Evolutionary conservation across 2,329 filamentous ascomycete genomes (phyloP).

Genomic region (Penicillium digitatum): DNA sequence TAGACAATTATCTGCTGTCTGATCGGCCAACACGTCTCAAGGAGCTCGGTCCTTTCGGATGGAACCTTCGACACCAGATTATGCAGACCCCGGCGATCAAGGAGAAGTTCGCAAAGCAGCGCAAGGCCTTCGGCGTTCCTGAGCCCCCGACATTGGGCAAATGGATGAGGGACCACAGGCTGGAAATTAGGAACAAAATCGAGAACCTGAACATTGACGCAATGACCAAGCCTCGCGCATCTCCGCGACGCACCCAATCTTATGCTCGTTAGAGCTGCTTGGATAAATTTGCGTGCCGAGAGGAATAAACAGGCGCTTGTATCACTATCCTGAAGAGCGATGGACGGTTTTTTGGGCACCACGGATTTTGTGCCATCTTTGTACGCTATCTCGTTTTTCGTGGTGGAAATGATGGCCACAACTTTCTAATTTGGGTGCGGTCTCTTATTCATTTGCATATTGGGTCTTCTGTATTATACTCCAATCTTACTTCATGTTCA

Average conservation of each 20-base stretch:
- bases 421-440: slow-evolving; percentile 5
- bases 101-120: slow-evolving; percentile 62
- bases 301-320: slow-evolving; percentile 2
- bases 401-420: slow-evolving; percentile 2
- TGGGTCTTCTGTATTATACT: slow-evolving; percentile 35
- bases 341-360: slow-evolving; percentile 12
- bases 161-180: slow-evolving; percentile 39
- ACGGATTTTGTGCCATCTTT: slow-evolving; percentile 8
- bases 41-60: slow-evolving; percentile 84
- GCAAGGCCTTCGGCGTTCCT: slow-evolving; percentile 62
- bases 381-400: neutral
- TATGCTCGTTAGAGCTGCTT: slow-evolving; percentile 14
- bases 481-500: slow-evolving; percentile 24
- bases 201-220: slow-evolving; percentile 34
- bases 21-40: slow-evolving; percentile 72
- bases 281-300: neutral
- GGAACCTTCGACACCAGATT: slow-evolving; percentile 82
- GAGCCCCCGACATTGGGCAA: slow-evolving; percentile 44
- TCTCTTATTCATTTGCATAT: slow-evolving; percentile 24
- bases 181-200: slow-evolving; percentile 38
- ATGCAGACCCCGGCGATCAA: slow-evolving; percentile 72
- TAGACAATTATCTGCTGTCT: slow-evolving; percentile 88
- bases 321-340: slow-evolving; percentile 9
- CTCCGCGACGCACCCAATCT: neutral
- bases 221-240: slow-evolving; percentile 31